Percentiles rank a stretch among this genome's conserved stretches.
phyloP scores from a whole-genome alignment of 192 early-diverging fungal genomes.

The Coemansia sp. region DNA sequence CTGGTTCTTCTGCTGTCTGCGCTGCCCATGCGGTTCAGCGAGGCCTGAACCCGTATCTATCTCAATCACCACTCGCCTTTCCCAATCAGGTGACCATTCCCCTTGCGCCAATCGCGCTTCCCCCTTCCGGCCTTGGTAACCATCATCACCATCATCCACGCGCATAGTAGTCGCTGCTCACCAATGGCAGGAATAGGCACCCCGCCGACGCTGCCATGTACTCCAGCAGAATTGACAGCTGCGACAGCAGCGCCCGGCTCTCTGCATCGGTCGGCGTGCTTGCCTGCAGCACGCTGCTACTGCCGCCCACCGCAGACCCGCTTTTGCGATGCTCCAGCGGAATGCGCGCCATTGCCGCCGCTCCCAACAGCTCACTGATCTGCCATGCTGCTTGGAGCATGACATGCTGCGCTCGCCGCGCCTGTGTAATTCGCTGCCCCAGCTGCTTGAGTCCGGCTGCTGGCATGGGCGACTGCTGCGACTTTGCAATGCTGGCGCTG shows the following conservation, averaged over 20 bases:
- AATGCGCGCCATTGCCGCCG: conserved; percentile 11
- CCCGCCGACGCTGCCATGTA: conserved; percentile 48
- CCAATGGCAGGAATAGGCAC: conserved; percentile 36
- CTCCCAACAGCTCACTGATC: conserved; percentile 33
- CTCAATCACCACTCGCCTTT: conserved; percentile 20
- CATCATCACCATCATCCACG: background rate
- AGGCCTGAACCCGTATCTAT: conserved; percentile 15
- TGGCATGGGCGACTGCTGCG: conserved; percentile 7
- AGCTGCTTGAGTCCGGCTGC: conserved; percentile 35
- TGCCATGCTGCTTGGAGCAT: conserved; percentile 48
- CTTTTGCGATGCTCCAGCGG: conserved; percentile 10
- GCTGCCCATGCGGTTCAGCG: background rate
- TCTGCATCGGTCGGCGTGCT: conserved; percentile 18
- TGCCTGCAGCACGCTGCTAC: background rate
- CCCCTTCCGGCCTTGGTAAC: too few species aligned
- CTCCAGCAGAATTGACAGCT: conserved; percentile 52
- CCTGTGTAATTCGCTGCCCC: conserved; percentile 50
- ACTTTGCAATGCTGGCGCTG: conserved; percentile 5
- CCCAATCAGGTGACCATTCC: conserved; percentile 32
- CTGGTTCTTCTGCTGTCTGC: conserved; percentile 24
- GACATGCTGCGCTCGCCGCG: conserved; percentile 31
- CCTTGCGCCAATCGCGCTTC: conserved; percentile 32
- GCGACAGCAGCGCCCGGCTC: conserved; percentile 20
- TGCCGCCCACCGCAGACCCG: background rate
- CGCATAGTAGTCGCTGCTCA: conserved; percentile 37